Percentiles rank a stretch among this genome's conserved stretches.
Conservation (phyloP, 306 rosid species). For the Quercus mongolica region DNA sequence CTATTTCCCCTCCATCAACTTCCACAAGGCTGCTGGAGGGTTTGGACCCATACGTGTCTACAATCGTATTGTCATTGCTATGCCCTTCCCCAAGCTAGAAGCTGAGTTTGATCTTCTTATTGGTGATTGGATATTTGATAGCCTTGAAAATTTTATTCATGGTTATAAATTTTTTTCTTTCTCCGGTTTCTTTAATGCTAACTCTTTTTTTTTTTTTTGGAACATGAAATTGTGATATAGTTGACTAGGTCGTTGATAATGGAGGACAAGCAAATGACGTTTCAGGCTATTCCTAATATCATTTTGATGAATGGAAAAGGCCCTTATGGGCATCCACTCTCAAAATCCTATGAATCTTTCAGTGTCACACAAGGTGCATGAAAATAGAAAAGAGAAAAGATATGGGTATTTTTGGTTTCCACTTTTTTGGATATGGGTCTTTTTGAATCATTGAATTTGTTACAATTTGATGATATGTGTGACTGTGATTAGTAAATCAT, state of each 20-base stretch:
- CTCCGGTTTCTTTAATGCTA: not conserved
- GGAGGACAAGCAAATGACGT: not conserved
- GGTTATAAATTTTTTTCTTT: not conserved
- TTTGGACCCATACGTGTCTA: constrained; percentile 70
- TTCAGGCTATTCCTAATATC: constrained; percentile 35
- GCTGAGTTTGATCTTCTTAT: constrained; percentile 74
- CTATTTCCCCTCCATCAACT: constrained; percentile 80
- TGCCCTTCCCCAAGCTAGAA: constrained; percentile 75
- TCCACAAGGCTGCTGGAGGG: constrained; percentile 81
- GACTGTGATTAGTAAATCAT: no score
- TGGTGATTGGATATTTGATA: constrained; percentile 71
- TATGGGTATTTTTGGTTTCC: not conserved
- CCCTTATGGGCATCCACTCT: constrained; percentile 33
- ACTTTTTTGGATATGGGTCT: no score
- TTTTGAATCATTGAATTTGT: fast-evolving
- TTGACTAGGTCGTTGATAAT: constrained; percentile 30
- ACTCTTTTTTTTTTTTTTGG: not conserved
- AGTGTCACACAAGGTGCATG: constrained; percentile 59
- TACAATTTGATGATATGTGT: no score
- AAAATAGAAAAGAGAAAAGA: not conserved
- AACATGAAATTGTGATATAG: constrained; percentile 31
- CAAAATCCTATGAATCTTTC: constrained; percentile 49
- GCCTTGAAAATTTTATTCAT: not conserved
- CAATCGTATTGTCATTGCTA: constrained; percentile 43
- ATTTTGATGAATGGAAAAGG: constrained; percentile 74